Evolutionary conservation across 164 flowering plant genomes (phyloP).

Genomic region (Liriodendron chinense): DNA sequence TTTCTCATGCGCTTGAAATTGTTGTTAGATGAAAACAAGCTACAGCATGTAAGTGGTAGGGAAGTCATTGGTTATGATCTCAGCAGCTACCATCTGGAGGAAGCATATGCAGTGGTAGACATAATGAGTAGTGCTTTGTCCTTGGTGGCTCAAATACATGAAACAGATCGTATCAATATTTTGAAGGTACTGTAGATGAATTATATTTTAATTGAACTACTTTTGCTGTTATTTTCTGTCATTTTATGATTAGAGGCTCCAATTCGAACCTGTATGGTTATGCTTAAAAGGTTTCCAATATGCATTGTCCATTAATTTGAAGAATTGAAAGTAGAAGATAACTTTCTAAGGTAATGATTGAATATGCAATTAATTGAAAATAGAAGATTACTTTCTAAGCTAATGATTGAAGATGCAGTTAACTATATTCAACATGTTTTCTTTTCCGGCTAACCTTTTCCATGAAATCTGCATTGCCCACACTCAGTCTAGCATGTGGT

Average conservation of each 20-base stretch:
- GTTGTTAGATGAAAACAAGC: conserved; percentile 71
- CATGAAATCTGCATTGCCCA: too few relatives aligned
- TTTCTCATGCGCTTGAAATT: conserved; percentile 84
- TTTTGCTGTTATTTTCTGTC: neutral
- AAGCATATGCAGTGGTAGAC: conserved; percentile 91
- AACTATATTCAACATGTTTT: too few relatives aligned
- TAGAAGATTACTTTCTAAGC: too few relatives aligned
- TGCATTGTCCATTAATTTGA: too few relatives aligned
- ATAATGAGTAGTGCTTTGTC: conserved; percentile 84
- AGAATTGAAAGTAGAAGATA: too few relatives aligned
- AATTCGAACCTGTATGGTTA: too few relatives aligned
- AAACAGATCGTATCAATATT: conserved; percentile 87
- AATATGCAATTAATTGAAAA: too few relatives aligned
- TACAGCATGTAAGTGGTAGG: conserved; percentile 34
- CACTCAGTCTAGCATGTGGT: too few relatives aligned
- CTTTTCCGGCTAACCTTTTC: too few relatives aligned
- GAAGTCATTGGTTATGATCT: conserved; percentile 24
- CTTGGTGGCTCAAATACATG: conserved; percentile 77
- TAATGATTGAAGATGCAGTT: too few relatives aligned
- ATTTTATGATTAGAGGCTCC: neutral
- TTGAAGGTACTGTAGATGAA: conserved; percentile 60
- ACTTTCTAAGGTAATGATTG: too few relatives aligned
- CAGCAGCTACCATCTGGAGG: conserved; percentile 56
- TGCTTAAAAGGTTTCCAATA: too few relatives aligned
- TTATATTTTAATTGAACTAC: neutral